Conservation (phyloP, 2,329 filamentous ascomycete species). For the Talaromyces sp. region DNA sequence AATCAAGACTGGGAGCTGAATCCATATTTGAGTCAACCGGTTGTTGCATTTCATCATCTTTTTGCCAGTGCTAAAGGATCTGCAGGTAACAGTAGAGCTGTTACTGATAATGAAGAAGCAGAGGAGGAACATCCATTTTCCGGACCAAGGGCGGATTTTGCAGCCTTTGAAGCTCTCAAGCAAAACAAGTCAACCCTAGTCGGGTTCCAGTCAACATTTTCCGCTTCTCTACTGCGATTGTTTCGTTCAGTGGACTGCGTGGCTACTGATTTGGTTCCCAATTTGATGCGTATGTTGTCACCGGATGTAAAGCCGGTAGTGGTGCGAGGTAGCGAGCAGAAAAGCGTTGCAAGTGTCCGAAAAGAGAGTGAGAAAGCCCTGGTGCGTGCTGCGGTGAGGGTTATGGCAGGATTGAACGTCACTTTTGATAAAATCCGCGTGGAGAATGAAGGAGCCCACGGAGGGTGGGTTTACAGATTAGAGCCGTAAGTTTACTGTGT, state of each 20-base stretch:
- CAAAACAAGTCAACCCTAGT: conserved; percentile 70
- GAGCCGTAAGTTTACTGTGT: conserved; percentile 68
- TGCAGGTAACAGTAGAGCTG: conserved; percentile 40
- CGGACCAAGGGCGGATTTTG: conserved; percentile 74
- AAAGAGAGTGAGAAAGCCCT: conserved; percentile 79
- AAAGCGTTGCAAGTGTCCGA: conserved; percentile 74
- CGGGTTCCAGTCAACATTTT: conserved; percentile 66
- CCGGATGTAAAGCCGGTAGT: conserved; percentile 90
- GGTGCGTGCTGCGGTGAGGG: conserved; percentile 71
- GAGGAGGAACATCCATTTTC: conserved; percentile 66
- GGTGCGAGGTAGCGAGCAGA: conserved; percentile 62
- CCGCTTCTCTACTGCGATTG: conserved; percentile 64
- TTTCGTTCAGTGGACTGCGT: conserved; percentile 77
- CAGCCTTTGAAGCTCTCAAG: conserved; percentile 74
- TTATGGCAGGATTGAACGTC: conserved; percentile 78
- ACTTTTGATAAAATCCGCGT: conserved; percentile 75
- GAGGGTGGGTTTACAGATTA: conserved; percentile 85
- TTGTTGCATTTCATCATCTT: conserved; percentile 84
- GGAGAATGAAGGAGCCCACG: conserved; percentile 59
- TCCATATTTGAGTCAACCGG: conserved; percentile 78
- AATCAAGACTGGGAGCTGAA: conserved; percentile 89
- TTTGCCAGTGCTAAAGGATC: conserved; percentile 66
- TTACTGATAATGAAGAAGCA: conserved; percentile 36
- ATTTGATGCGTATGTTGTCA: conserved; percentile 74
- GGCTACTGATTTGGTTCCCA: conserved; percentile 77